Evolutionary conservation across 768 basidiomycete genomes (phyloP), one percentile per base, ranked within the genome.

Genomic region (Zangia roseola): DNA sequence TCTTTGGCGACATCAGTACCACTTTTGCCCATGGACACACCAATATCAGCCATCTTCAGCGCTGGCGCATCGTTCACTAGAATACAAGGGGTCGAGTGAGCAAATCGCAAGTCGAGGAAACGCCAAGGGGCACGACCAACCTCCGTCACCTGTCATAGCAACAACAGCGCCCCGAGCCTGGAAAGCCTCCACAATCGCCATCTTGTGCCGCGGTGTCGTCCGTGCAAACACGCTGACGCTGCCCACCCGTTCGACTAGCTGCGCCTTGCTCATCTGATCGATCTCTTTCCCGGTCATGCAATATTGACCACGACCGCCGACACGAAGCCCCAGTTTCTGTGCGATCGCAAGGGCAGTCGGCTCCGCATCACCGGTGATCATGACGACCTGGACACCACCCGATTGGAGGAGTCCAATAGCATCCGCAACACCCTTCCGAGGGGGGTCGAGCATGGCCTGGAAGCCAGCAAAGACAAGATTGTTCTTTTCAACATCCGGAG

Each of bases 1-100:
- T 97, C 95, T 70, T 98, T 98, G 21, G 95, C 94, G 10, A 98
- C 95, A 64, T 98, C 95, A 17, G 95, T 97, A n/a, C 95, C 95
- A 53, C 89, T 91, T 71, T 90, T 92, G 49, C 95, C 95, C 95
- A 98, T 98, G 33, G 92, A 91, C 45, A 98, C 83, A 12, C 95
- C 95, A 59, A 98, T 97, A 64, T 97, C 94, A 3, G 95, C 94
- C 91, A 93, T 92, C 71, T 94, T 97, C 52, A 97, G 73, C 34
- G 95, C 94, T 3, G 94, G 95, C 0, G 95, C 94, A 58, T 98
- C 95, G 65, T 98, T 98, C 14, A 97, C 94, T 81, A 41, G 40
- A 40, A 40, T 6, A 5, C 21, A 23, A 13, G 35, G 0, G 9
- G 31, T 38, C 12, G 1, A 28, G 23, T 9, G 9, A 37, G 41